phyloP scores from a whole-genome alignment of 2,329 filamentous ascomycete species.

The Aspergillus sp. region DNA sequence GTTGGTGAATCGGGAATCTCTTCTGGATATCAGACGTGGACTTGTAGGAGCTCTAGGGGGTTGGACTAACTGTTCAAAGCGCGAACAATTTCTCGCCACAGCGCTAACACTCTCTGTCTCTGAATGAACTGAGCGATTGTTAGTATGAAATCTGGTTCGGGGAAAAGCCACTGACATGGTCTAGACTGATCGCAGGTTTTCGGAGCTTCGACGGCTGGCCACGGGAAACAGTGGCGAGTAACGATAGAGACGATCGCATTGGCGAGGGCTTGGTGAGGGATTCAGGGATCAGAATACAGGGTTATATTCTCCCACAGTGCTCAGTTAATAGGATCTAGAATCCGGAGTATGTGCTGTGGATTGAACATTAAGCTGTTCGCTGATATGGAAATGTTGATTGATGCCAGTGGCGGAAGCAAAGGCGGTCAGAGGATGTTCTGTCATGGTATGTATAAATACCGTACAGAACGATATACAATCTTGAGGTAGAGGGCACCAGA shows the following conservation, averaged over 20 bases:
- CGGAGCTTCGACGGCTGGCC: conserved; percentile 30
- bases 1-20: conserved; percentile 40
- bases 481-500: no score
- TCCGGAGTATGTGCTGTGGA: no score
- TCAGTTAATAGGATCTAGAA: no score
- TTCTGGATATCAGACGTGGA: conserved; percentile 13
- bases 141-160: conserved; percentile 4
- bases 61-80: conserved; percentile 35
- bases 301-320: no score
- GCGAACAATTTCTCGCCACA: conserved; percentile 44
- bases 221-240: conserved; percentile 30
- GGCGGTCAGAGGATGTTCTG: conserved; percentile 9
- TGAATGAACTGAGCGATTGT: conserved; percentile 37
- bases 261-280: neutral
- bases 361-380: neutral
- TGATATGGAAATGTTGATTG: neutral
- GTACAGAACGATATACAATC: neutral
- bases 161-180: conserved; percentile 31
- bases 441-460: conserved; percentile 1
- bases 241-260: conserved; percentile 29
- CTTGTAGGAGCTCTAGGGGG: neutral
- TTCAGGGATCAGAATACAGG: no score
- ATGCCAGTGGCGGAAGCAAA: conserved; percentile 6
- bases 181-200: conserved; percentile 36
- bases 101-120: conserved; percentile 39